These are phyloP conservation scores for Neurospora crassa DNA, from an alignment of 2,329 filamentous ascomycete genomes.

Conservation along the genomic window DNA sequence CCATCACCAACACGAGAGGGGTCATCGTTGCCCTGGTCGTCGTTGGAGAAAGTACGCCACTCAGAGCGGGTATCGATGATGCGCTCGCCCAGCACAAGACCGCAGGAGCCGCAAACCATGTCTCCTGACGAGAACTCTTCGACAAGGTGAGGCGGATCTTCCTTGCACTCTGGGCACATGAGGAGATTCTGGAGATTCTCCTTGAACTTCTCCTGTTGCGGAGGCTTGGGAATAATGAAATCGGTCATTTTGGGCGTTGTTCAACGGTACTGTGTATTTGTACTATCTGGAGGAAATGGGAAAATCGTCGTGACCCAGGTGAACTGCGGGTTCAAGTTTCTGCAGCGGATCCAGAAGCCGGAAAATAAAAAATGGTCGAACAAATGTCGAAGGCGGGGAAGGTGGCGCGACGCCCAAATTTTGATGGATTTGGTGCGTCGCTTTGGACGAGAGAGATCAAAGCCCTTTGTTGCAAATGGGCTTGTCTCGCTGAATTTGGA, in stretches of 20 bases:
- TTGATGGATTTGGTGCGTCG: background rate
- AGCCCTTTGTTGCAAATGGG: background rate
- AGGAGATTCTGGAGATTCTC: conserved; percentile 79
- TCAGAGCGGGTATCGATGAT: conserved; percentile 95
- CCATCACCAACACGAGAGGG: conserved; percentile 96
- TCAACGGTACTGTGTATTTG: background rate
- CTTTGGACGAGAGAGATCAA: conserved; percentile 6
- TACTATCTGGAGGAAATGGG: background rate
- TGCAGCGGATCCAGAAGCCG: background rate
- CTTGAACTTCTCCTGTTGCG: conserved; percentile 37
- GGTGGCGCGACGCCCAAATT: background rate
- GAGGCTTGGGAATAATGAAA: conserved; percentile 21
- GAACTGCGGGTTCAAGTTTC: background rate
- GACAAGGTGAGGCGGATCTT: conserved; percentile 81
- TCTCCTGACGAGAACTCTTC: conserved; percentile 91
- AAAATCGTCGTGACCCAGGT: background rate
- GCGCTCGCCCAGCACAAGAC: conserved; percentile 79
- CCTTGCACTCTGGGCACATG: conserved; percentile 84
- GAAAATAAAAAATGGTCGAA: background rate
- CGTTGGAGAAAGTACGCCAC: conserved; percentile 98
- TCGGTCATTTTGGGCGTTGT: conserved; percentile 38
- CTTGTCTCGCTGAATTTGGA: conserved; percentile 1
- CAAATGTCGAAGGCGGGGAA: background rate
- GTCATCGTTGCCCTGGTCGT: conserved; percentile 93
- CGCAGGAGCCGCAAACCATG: conserved; percentile 86